Evolutionary conservation across 768 basidiomycete genomes (phyloP).

Genomic region (Podaxis sp.): DNA sequence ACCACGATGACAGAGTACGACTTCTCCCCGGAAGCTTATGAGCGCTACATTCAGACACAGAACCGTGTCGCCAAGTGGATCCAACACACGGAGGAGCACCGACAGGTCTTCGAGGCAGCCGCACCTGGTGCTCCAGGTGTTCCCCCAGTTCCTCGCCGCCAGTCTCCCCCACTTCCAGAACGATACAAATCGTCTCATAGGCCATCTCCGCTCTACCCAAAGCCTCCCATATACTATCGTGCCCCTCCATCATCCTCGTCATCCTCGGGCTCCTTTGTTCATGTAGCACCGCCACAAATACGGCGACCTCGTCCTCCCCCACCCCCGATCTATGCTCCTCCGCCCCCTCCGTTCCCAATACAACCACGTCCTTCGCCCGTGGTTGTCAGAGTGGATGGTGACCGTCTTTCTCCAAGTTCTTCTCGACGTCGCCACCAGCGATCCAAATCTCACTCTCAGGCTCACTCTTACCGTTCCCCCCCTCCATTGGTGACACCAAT

Average conservation of each 20-base stretch:
- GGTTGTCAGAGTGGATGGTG: background rate
- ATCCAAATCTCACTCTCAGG: slow-evolving; percentile 5
- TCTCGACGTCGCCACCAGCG: slow-evolving; percentile 1
- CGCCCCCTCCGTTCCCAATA: slow-evolving; percentile 10
- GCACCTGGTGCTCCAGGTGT: slow-evolving; percentile 13
- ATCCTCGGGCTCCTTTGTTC: slow-evolving; percentile 19
- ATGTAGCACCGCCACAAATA: slow-evolving; percentile 14
- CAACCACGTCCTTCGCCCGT: background rate
- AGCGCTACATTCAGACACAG: slow-evolving; percentile 43
- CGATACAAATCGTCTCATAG: slow-evolving; percentile 11
- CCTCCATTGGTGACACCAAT: slow-evolving; percentile 9
- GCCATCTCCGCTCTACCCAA: background rate
- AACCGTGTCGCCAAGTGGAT: slow-evolving; percentile 48
- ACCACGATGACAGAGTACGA: slow-evolving; percentile 56
- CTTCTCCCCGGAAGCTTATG: slow-evolving; percentile 50
- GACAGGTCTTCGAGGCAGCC: slow-evolving; percentile 25
- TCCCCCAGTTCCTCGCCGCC: slow-evolving; percentile 8
- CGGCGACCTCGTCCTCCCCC: slow-evolving; percentile 17
- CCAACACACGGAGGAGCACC: slow-evolving; percentile 36
- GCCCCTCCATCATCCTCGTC: slow-evolving; percentile 16
- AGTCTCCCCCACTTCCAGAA: slow-evolving; percentile 13
- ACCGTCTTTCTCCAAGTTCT: background rate
- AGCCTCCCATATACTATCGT: slow-evolving; percentile 6
- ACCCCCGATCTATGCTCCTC: slow-evolving; percentile 15
- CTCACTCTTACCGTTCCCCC: slow-evolving; percentile 5